Evolutionary conservation across 768 basidiomycete species (phyloP).

Genomic region (Basidioascus undulatus): DNA sequence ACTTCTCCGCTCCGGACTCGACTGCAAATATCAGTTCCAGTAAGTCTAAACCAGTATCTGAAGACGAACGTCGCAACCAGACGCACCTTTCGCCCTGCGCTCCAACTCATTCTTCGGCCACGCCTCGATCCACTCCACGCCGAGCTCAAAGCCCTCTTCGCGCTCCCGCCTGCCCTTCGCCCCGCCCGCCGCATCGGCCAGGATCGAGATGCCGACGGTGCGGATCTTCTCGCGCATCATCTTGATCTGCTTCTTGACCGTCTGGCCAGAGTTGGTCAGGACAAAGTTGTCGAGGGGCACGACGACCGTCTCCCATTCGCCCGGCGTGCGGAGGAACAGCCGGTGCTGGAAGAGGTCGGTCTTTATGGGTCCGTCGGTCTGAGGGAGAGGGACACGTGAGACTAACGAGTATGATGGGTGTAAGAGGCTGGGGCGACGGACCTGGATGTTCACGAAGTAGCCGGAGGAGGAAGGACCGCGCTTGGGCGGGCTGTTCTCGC

Average conservation of each 20-base stretch:
- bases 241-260: slow-evolving; percentile 35
- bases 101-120: no score
- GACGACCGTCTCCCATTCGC: slow-evolving; percentile 54
- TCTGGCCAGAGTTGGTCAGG: slow-evolving; percentile 22
- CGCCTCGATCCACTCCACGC: no score
- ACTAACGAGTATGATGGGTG: not conserved
- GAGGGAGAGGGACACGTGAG: not conserved
- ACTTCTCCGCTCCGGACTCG: no score
- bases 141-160: no score
- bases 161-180: no score
- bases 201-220: slow-evolving; percentile 61
- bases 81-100: no score
- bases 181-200: slow-evolving; percentile 24
- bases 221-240: slow-evolving; percentile 55
- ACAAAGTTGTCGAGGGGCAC: slow-evolving; percentile 43
- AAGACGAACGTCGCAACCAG: no score
- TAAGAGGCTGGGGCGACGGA: no score
- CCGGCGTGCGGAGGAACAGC: slow-evolving; percentile 41
- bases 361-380: slow-evolving; percentile 24
- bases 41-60: no score
- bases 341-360: slow-evolving; percentile 89
- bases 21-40: no score
- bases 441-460: slow-evolving; percentile 86
- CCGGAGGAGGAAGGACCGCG: no score
- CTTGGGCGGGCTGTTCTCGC: slow-evolving; percentile 26